Base-by-base conservation (phyloP, 805 yeast species). In the Zygosaccharomyces gambellarensis region DNA sequence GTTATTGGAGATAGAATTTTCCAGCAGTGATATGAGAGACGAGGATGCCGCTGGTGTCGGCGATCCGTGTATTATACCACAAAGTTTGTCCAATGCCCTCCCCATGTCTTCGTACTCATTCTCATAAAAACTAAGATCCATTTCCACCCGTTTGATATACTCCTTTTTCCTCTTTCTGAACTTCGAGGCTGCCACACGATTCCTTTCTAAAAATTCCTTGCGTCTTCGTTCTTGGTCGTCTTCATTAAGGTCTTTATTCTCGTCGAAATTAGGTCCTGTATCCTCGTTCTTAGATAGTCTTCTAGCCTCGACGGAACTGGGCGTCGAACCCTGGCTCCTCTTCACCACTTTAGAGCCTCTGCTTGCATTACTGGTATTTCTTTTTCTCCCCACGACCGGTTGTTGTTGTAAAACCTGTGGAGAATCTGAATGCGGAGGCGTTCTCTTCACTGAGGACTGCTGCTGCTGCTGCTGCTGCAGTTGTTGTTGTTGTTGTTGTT, bases 81-180 rank as follows among this genome's bases (percentile, higher is more conserved):
- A 52, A 8, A 61, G 43, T 19, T 50, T 50, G 38, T 56, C 62
- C 40, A 53, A 29, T 17, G 55, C 44, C 27, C 52, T 46, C 23
- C 81, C 76, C 45, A 90, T 68, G 36, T 80, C 80, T 21, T 84
- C 79, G 67, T 87, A 89, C 53, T 90, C 90, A 9, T 75, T 67
- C 14, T 86, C 76, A 63, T 82, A 88, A 58, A 79, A 82, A 39
- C 81, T 76, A 46, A 89, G 75, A 63, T 90, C 95, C 42, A 76
- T 80, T 64, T 90, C 95, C 80, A 94, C 84, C 57, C 84, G 85
- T 50, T 80, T 82, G 30, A 90, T 79, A 74, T 85, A 84, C 64
- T 87, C 89, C 72, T 94, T 94, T 74, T 94, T 94, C 49, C 97
- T 79, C 68, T 87, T 95, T 51, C 99, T 80, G 73, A 98, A 94